Conservation (phyloP, 805 yeast species). For the Saccharomyces mikatae region DNA sequence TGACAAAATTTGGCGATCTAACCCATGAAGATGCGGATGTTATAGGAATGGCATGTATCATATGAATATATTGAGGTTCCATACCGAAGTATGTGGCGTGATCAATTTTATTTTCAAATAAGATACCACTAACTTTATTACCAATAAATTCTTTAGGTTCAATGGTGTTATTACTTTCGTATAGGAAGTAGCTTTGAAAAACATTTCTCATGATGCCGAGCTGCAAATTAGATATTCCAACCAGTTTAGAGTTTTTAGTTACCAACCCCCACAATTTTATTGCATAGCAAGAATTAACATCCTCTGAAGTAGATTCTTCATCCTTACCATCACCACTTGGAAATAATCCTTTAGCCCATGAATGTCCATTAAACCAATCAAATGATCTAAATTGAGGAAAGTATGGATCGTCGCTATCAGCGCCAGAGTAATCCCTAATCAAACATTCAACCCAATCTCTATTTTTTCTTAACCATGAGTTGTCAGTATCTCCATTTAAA, state of each 20-base stretch:
- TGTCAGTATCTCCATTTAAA: slow-evolving; percentile 9
- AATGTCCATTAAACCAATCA: slow-evolving; percentile 73
- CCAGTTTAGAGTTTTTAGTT: slow-evolving; percentile 44
- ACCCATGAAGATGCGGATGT: slow-evolving; percentile 57
- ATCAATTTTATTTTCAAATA: slow-evolving; percentile 65
- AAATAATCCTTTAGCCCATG: slow-evolving; percentile 70
- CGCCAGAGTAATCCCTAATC: slow-evolving; percentile 62
- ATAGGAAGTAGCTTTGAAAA: slow-evolving; percentile 48
- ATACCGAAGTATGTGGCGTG: slow-evolving; percentile 71
- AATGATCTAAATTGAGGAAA: slow-evolving; percentile 64
- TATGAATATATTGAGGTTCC: slow-evolving; percentile 66
- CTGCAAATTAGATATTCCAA: slow-evolving; percentile 49
- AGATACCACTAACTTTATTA: slow-evolving; percentile 66
- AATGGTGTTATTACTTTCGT: slow-evolving; percentile 42
- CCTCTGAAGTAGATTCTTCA: slow-evolving; percentile 68
- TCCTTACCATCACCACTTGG: slow-evolving; percentile 69
- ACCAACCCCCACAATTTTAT: slow-evolving; percentile 58
- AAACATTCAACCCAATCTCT: slow-evolving; percentile 48
- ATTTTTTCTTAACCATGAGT: slow-evolving; percentile 42
- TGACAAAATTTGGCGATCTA: slow-evolving; percentile 43
- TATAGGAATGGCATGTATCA: slow-evolving; percentile 70
- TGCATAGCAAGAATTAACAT: slow-evolving; percentile 63
- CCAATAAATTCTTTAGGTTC: slow-evolving; percentile 49
- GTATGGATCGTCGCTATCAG: slow-evolving; percentile 42
- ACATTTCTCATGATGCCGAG: slow-evolving; percentile 50